Evolutionary conservation across 2,329 filamentous ascomycete species (phyloP), one percentile per base, ranked within the genome.

Genomic region (Cladophialophora yegresii): DNA sequence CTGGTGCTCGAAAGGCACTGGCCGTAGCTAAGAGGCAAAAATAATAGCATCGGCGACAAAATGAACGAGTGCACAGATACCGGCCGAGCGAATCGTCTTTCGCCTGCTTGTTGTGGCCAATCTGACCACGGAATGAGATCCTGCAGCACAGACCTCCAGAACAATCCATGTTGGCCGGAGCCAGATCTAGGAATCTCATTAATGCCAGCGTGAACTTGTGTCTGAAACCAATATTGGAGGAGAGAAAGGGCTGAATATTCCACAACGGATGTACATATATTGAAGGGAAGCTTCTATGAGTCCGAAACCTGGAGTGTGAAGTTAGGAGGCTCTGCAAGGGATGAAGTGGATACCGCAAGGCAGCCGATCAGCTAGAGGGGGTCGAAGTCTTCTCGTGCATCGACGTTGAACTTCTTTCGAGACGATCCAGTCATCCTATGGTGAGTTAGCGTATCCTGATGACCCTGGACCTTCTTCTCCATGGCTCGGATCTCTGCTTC

Each of bases 401-500:
- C 89, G 80, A 96, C 88, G 80, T 88, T 93, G 81, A 98, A 92
- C 83, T 91, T 96, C 79, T 89, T 92, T 74, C 93, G 78, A 64
- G 90, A 90, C 74, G 85, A 85, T 72, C 89, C 90, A 69, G 90
- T 70, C 74, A 98, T 88, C 77, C 92, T 89, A 79, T 96, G 92
- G 74, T 96, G 82, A 72, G 91, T 90, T 73, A 98, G 89, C 80
- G 93, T 95, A 80, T 96, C 91, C 76, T 90, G 86, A 80, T 98
- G 93, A 66, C 89, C 87, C 67, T 91, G 91, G 74, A 96, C 89
- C 84, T 97, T 99, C 84, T 91, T 90, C 80, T 96, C 91, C 89
- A 99, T 96, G 81, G 92, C 93, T 76, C 90, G 89, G 75, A 99
- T 95, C 80, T 98, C 93, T 78, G 93, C 92, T 81, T 99, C 95